phyloP scores from a whole-genome alignment of 2,329 filamentous ascomycete species.

The Calonectria hongkongensis region DNA sequence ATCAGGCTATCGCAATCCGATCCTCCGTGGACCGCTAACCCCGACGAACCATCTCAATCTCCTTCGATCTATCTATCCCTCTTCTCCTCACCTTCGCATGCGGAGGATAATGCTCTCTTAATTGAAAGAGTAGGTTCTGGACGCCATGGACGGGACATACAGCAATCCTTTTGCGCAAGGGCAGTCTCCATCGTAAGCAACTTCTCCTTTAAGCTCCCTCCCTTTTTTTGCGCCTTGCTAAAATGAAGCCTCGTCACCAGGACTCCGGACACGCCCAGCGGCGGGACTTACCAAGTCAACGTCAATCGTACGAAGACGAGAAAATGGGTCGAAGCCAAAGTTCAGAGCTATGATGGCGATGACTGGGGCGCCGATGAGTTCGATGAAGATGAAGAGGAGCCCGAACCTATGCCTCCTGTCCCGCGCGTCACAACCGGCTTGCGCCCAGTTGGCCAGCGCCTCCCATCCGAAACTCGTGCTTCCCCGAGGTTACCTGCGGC shows the following conservation, averaged over 20 bases:
- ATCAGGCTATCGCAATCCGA: conserved; percentile 42
- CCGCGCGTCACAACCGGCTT: conserved; percentile 53
- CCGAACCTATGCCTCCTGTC: conserved; percentile 63
- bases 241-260: conserved; percentile 45
- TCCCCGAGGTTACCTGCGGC: conserved; percentile 53
- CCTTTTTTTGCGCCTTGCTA: conserved; percentile 32
- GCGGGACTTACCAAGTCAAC: conserved; percentile 82
- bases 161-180: conserved; percentile 55
- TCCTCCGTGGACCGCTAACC: conserved; percentile 32
- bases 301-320: conserved; percentile 92
- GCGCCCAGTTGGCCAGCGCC: conserved; percentile 57
- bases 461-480: conserved; percentile 53
- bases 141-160: conserved; percentile 57
- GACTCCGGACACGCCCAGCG: conserved; percentile 57
- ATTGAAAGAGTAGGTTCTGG: conserved; percentile 35
- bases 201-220: conserved; percentile 9
- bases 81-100: conserved; percentile 23
- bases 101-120: conserved; percentile 52
- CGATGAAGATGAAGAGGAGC: conserved; percentile 74
- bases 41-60: conserved; percentile 35
- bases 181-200: conserved; percentile 55
- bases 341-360: conserved; percentile 91
- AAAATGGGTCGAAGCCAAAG: conserved; percentile 95
- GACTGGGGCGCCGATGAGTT: conserved; percentile 89
- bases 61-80: conserved; percentile 29